A percentile compares a stretch with the other conserved stretches of the same genome.
Conservation (phyloP, 768 basidiomycete species). For the Daedalea quercina region DNA sequence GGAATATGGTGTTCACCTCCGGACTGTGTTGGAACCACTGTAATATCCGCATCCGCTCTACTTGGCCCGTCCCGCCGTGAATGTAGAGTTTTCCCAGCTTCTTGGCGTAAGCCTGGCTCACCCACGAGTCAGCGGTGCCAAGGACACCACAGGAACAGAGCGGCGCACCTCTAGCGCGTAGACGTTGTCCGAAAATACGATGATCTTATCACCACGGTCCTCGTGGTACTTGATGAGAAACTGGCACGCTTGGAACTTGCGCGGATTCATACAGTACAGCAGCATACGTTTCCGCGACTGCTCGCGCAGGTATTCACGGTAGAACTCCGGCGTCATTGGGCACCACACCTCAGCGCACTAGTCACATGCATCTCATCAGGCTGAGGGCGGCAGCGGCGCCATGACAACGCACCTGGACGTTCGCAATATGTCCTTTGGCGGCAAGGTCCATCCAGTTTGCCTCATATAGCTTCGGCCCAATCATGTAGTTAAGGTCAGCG, state of each 20-base stretch:
- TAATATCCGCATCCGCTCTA: slow-evolving; percentile 92
- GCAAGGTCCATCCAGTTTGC: slow-evolving; percentile 99
- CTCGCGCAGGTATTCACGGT: slow-evolving; percentile 92
- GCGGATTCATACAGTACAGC: slow-evolving; percentile 99
- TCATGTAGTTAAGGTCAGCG: slow-evolving; percentile 97
- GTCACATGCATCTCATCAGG: not conserved
- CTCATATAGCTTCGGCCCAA: slow-evolving; percentile 98
- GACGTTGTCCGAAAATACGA: slow-evolving; percentile 98
- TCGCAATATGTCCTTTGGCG: slow-evolving; percentile 98
- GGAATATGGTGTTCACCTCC: slow-evolving; percentile 94
- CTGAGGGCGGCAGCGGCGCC: not conserved
- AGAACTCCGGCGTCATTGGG: slow-evolving; percentile 99
- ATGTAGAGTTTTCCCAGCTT: slow-evolving; percentile 92
- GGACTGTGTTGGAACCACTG: slow-evolving; percentile 95
- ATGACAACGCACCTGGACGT: slow-evolving; percentile 77
- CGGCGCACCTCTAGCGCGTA: slow-evolving; percentile 84
- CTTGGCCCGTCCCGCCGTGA: slow-evolving; percentile 91
- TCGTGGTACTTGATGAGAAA: slow-evolving; percentile 99
- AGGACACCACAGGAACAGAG: not conserved
- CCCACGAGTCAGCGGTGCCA: not conserved
- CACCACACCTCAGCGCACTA: slow-evolving; percentile 99
- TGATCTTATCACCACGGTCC: slow-evolving; percentile 96
- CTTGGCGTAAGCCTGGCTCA: slow-evolving; percentile 77
- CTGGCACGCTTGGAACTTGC: slow-evolving; percentile 98
- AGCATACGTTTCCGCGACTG: slow-evolving; percentile 92